Evolutionary conservation across 805 yeast genomes (phyloP).

Genomic region (Ogataea nonfermentans): DNA sequence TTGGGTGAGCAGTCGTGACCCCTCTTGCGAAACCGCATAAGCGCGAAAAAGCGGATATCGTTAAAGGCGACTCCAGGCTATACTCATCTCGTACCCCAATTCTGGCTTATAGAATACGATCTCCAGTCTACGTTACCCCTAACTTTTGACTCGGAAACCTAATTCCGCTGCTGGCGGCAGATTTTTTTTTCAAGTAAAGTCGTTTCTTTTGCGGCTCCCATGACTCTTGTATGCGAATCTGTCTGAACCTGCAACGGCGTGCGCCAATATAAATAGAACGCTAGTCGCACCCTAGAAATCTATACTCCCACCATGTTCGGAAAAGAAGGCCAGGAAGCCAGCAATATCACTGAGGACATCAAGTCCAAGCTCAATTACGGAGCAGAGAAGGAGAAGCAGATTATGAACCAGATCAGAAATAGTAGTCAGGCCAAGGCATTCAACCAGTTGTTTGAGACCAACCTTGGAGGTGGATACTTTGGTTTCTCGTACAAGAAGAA

Average conservation of each 20-base stretch:
- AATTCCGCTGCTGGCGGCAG: slow-evolving; percentile 2
- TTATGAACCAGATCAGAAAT: slow-evolving; percentile 37
- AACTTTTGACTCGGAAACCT: neutral
- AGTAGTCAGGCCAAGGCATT: slow-evolving; percentile 27
- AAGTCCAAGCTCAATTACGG: slow-evolving; percentile 36
- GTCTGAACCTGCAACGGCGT: slow-evolving; percentile 1
- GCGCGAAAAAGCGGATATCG: neutral
- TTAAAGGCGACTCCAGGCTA: neutral
- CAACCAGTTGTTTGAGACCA: slow-evolving; percentile 29
- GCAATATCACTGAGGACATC: slow-evolving; percentile 30
- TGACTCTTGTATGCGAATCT: neutral
- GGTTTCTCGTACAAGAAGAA: slow-evolving; percentile 31
- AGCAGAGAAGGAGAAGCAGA: slow-evolving; percentile 41
- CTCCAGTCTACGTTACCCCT: neutral
- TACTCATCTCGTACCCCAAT: neutral
- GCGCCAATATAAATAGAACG: neutral
- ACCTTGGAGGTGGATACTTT: slow-evolving; percentile 32
- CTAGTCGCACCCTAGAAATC: neutral
- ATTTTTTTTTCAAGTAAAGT: neutral
- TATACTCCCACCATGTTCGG: slow-evolving; percentile 27
- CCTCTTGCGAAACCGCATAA: slow-evolving; percentile 4
- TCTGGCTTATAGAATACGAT: neutral
- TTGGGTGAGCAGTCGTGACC: slow-evolving; percentile 2
- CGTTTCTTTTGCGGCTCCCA: slow-evolving; percentile 5
- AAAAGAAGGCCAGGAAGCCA: slow-evolving; percentile 29